Conservation (phyloP, 768 basidiomycete genomes). For the Crucibulum laeve region DNA sequence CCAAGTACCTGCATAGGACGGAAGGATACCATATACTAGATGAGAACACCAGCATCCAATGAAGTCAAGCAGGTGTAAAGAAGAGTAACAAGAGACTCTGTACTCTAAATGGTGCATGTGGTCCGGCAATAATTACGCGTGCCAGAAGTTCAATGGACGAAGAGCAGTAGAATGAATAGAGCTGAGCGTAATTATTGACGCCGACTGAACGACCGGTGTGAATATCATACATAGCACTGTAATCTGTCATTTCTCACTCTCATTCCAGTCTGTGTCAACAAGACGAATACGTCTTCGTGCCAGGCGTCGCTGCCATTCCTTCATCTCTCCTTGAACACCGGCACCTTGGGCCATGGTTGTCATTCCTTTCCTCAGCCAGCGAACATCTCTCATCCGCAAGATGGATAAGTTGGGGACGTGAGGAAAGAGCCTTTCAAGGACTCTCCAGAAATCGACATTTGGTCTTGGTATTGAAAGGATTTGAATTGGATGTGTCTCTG, state of each 20-base stretch:
- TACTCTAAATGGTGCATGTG: too few relatives aligned
- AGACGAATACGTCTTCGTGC: slow-evolving; percentile 53
- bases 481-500: slow-evolving; percentile 38
- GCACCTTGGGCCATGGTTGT: slow-evolving; percentile 61
- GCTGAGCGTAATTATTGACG: not conserved
- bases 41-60: too few relatives aligned
- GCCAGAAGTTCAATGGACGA: too few relatives aligned
- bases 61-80: too few relatives aligned
- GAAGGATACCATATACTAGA: too few relatives aligned
- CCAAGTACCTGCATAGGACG: too few relatives aligned
- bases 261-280: slow-evolving; percentile 72
- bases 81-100: too few relatives aligned
- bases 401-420: slow-evolving; percentile 51
- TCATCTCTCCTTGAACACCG: slow-evolving; percentile 80
- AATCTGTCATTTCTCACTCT: slow-evolving; percentile 21
- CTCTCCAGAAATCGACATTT: slow-evolving; percentile 48
- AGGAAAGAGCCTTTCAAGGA: slow-evolving; percentile 52
- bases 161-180: too few relatives aligned
- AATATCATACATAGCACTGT: not conserved
- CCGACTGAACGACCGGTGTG: not conserved
- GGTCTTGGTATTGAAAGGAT: slow-evolving; percentile 79
- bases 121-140: too few relatives aligned
- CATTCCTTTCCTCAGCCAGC: slow-evolving; percentile 70
- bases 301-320: slow-evolving; percentile 65
- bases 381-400: slow-evolving; percentile 62